Base-by-base conservation (phyloP, 1,139 yeast genomes). In the Blastobotrys capitulatus region DNA sequence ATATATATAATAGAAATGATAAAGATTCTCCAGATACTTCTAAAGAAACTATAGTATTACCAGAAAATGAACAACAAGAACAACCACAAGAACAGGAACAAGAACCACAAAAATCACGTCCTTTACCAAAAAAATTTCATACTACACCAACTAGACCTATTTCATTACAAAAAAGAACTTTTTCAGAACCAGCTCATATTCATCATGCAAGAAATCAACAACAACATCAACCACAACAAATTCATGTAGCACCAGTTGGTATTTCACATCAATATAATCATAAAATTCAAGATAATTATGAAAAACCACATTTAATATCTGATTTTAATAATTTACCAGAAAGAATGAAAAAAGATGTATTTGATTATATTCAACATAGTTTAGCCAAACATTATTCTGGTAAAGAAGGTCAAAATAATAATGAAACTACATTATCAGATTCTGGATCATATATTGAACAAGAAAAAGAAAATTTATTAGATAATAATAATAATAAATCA, bases 251-350 rank as follows among this genome's bases (percentile, higher is more conserved):
- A 29, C 32, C 32, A 29, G 32, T 29, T 12, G 32, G 32, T 4
- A 12, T 29, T 3, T 3, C 32, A 13, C 32, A 29, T 4, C 25
- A 8, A 26, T 27, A 22, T 13, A 7, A 26, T 4, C 35, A 16
- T 10, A 40, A 39, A 18, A 20, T n/a, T 18, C 6, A 29, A 7
- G 7, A 18, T 10, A 4, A 40, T 2, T 19, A 16, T 16, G 32
- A 26, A 10, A 46, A 25, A 19, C 48, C 48, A n/a, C 16, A n/a
- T 32, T 46, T 46, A n/a, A 25, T 46, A 12, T 39, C 48, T 5
- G 36, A 38, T 18, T 27, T 44, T 27, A 44, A 44, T 19, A 22
- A 38, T 16, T 31, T 46, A 6, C 48, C 48, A 8, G 48, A 46
- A 29, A 38, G 44, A 25, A 29, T 34, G 27, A 18, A 44, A 10